Evolutionary conservation across 1,139 yeast species (phyloP).

Genomic region (Pichiaceae sp.): DNA sequence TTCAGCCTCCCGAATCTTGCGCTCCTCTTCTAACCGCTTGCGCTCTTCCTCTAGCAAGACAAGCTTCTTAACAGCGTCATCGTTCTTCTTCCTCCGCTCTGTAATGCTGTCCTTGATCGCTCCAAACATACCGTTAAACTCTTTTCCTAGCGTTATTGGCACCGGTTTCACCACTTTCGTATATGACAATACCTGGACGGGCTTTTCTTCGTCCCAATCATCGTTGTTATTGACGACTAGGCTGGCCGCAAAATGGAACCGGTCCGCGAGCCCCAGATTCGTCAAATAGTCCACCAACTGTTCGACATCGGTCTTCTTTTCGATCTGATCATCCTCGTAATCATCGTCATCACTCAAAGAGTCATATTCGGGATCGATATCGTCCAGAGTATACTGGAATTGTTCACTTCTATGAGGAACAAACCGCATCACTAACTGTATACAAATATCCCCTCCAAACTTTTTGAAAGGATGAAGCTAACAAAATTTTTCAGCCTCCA

Average conservation of each 20-base stretch:
- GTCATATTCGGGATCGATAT: slow-evolving; percentile 18
- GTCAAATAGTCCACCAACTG: slow-evolving; percentile 3
- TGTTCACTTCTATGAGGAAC: slow-evolving; percentile 19
- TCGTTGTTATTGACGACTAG: background rate
- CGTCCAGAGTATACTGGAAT: slow-evolving; percentile 11
- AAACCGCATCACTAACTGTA: slow-evolving; percentile 19
- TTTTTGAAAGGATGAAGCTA: background rate
- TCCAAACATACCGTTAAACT: background rate
- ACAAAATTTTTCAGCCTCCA: background rate
- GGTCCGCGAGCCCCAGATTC: slow-evolving; percentile 4
- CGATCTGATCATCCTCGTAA: slow-evolving; percentile 6
- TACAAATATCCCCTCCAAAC: background rate
- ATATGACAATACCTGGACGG: too few species aligned
- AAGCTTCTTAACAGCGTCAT: slow-evolving; percentile 2
- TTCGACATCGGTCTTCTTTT: slow-evolving; percentile 2
- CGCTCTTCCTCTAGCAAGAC: slow-evolving; percentile 9
- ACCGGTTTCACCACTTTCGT: background rate
- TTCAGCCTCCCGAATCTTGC: slow-evolving; percentile 11
- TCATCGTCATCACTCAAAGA: slow-evolving; percentile 18
- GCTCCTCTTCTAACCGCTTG: slow-evolving; percentile 10
- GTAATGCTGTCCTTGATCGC: background rate
- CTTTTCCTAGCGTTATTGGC: background rate
- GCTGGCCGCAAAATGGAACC: slow-evolving; percentile 5
- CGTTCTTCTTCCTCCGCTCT: background rate
- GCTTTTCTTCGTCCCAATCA: background rate